A percentile compares a stretch with the other conserved stretches of the same genome.
Conservation (phyloP, 2,329 filamentous ascomycete species). For the Cercospora sojina region DNA sequence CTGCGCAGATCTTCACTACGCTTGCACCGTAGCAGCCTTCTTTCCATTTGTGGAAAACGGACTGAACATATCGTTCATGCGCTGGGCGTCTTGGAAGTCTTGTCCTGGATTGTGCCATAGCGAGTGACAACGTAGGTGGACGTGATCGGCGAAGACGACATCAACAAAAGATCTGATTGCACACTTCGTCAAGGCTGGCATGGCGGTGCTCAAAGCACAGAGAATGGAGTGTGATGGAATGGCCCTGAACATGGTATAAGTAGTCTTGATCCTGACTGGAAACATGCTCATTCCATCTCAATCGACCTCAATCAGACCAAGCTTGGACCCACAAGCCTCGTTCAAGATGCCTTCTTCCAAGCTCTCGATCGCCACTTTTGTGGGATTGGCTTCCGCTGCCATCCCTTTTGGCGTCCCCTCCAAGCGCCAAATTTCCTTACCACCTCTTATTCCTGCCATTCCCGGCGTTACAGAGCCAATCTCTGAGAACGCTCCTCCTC, state of each 20-base stretch:
- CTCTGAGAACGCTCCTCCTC: slow-evolving; percentile 50
- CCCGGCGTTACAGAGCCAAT: slow-evolving; percentile 60
- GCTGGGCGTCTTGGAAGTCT: neutral
- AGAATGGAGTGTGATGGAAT: neutral
- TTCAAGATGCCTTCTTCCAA: slow-evolving; percentile 10
- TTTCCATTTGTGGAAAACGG: neutral
- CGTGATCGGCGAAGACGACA: neutral
- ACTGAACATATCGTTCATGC: neutral
- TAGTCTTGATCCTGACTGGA: neutral
- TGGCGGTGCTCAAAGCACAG: neutral
- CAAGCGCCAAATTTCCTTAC: slow-evolving; percentile 16
- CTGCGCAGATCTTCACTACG: neutral
- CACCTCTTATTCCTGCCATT: slow-evolving; percentile 57
- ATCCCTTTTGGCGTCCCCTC: neutral
- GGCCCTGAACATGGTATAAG: neutral
- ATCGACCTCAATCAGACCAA: neutral
- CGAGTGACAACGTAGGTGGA: neutral
- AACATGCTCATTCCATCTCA: neutral
- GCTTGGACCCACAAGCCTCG: neutral
- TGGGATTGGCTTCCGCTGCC: slow-evolving; percentile 14
- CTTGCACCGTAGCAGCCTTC: neutral
- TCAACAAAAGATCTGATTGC: neutral
- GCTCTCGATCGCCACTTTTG: slow-evolving; percentile 9
- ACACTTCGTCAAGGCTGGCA: neutral
- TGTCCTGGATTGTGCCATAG: neutral